Evolutionary conservation across 176 grass and related monocot species (phyloP), one percentile per base, ranked within the genome.

Genomic region (Guadua angustifolia): DNA sequence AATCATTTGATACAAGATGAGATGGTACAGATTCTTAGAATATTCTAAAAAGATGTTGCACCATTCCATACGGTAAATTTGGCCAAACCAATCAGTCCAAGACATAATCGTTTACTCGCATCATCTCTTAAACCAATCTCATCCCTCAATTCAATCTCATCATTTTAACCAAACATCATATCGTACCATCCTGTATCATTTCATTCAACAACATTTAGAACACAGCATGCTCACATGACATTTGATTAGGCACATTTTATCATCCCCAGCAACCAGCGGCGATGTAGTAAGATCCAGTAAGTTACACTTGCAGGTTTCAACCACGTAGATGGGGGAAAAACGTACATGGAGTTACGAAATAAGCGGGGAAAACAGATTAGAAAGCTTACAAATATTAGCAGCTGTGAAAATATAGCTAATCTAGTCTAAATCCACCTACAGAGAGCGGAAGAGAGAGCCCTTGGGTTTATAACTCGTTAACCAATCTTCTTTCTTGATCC

Each of bases 391-490:
- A 53, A 49, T 43, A 62, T 21, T 21, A 62, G 15, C 38, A 68
- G 5, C 29, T 52, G 67, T 11, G 18, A 55, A 1, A 72, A 66
- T n/a, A n/a, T 77, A 86, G 25, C 84, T 86, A 83, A 77, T 26
- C 79, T 83, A 90, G 36, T 66, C 22, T 79, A 83, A 74, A 73
- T 84, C 15, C 32, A 75, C 1, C 43, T 84, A 75, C 22, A 38
- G 17, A 56, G 22, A 42, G 5, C 29, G 49, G 61, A 53, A 52
- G 16, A 47, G 4, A 16, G 47, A 52, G 7, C 75, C 26, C 29
- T 47, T 26, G 77, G 85, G 69, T 75, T 90, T 87, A 90, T 18
- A 85, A 81, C 69, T 92, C 79, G 22, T 84, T 90, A 14, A 79
- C 66, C 43, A 84, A 79, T 62, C 82, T 87, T 66, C 82, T 79